Conservation (phyloP, 2,329 filamentous ascomycete species). For the Hypoxylon sp. region DNA sequence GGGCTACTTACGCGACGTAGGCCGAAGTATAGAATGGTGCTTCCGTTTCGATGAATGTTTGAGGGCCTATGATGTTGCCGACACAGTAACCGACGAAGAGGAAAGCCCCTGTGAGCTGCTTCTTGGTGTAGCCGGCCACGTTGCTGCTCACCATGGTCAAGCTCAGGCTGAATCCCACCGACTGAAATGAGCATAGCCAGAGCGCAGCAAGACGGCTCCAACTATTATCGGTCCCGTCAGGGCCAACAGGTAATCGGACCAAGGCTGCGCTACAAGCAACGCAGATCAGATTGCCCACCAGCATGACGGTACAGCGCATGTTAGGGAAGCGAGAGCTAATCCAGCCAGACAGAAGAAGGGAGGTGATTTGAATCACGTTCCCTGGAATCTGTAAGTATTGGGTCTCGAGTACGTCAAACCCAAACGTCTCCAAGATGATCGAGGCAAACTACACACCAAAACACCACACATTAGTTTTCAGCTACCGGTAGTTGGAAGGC, state of each 20-base stretch:
- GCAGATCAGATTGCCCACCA: constrained; percentile 62
- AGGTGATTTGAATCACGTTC: constrained; percentile 62
- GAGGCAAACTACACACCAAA: constrained; percentile 37
- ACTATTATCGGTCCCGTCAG: constrained; percentile 52
- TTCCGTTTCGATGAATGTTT: constrained; percentile 54
- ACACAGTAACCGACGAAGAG: constrained; percentile 47
- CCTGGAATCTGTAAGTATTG: constrained; percentile 70
- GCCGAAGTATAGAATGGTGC: constrained; percentile 58
- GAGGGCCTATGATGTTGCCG: constrained; percentile 41
- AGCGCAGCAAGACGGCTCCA: constrained; percentile 65
- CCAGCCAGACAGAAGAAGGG: constrained; percentile 59
- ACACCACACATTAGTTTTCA: constrained; percentile 1
- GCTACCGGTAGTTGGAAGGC: neutral
- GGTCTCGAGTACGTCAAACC: constrained; percentile 56
- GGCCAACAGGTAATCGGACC: constrained; percentile 56
- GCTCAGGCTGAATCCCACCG: constrained; percentile 46
- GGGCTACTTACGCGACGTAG: constrained; percentile 53
- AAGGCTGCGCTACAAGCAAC: constrained; percentile 61
- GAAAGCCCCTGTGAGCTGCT: constrained; percentile 46
- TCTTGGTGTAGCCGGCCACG: constrained; percentile 48
- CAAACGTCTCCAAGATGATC: constrained; percentile 43
- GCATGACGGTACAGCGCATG: constrained; percentile 62
- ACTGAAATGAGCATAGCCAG: constrained; percentile 55
- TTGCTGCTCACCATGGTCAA: constrained; percentile 48
- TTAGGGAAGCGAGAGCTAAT: constrained; percentile 60